phyloP scores from a whole-genome alignment of 1,284 basidiomycete species.

The Ustilago sp. region DNA sequence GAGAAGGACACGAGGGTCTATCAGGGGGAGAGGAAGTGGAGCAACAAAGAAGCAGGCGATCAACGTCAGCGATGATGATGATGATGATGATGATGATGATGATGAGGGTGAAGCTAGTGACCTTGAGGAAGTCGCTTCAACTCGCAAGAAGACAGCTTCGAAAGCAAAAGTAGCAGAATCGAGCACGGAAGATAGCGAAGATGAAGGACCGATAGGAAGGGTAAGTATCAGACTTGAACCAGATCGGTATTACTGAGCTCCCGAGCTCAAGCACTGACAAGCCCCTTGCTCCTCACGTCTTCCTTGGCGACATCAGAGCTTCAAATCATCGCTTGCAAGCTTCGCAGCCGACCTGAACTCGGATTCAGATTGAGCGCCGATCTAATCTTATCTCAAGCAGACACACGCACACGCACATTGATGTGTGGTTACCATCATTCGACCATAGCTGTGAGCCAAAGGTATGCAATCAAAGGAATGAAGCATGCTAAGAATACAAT shows the following conservation, averaged over 20 bases:
- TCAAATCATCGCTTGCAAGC: constrained; percentile 49
- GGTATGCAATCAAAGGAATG: constrained; percentile 1
- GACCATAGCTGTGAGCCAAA: background rate
- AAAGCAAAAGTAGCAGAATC: background rate
- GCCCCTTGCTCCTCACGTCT: background rate
- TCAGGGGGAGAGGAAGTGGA: background rate
- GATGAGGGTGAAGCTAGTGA: constrained; percentile 24
- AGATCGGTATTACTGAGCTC: background rate
- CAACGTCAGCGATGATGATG: constrained; percentile 10
- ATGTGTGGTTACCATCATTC: background rate
- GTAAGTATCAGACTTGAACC: constrained; percentile 14
- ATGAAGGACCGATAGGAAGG: constrained; percentile 28
- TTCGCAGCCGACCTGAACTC: constrained; percentile 51
- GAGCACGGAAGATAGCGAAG: constrained; percentile 32
- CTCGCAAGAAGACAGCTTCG: background rate
- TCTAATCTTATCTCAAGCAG: background rate
- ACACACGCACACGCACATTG: background rate
- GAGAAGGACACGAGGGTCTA: constrained; percentile 10
- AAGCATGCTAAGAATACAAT: constrained; percentile 26
- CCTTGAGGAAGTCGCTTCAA: constrained; percentile 12
- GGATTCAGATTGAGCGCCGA: constrained; percentile 32
- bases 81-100: constrained; percentile 9
- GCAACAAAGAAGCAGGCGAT: background rate
- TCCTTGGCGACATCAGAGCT: constrained; percentile 20
- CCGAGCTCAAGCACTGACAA: background rate